Conservation (phyloP, 805 yeast species). For the Nakazawaea pomicola region DNA sequence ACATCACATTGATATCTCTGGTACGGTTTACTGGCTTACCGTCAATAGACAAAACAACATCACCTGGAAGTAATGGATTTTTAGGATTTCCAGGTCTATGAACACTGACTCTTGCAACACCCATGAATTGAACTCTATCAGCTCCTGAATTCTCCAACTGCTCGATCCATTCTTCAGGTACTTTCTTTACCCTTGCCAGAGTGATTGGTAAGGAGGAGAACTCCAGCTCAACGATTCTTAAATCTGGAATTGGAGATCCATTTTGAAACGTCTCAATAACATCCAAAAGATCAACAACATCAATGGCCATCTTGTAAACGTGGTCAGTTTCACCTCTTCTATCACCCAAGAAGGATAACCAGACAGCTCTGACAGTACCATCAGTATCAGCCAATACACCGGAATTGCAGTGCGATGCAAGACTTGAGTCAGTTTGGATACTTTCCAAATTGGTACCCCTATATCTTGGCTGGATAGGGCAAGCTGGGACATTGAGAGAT, state of each 20-base stretch:
- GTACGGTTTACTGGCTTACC: conserved; percentile 59
- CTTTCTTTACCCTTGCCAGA: conserved; percentile 83
- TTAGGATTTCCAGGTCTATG: conserved; percentile 21
- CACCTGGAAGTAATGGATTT: conserved; percentile 50
- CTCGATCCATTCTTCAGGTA: conserved; percentile 76
- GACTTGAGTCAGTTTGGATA: conserved; percentile 64
- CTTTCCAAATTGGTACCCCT: conserved; percentile 83
- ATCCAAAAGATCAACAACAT: conserved; percentile 56
- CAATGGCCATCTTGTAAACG: conserved; percentile 70
- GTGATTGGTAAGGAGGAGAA: conserved; percentile 62
- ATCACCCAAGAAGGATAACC: conserved; percentile 84
- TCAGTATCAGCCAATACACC: conserved; percentile 75
- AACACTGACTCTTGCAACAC: conserved; percentile 57
- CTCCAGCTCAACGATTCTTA: conserved; percentile 75
- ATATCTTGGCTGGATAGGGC: conserved; percentile 68
- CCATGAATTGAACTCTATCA: conserved; percentile 68
- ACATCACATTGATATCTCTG: conserved; percentile 57
- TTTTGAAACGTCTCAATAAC: conserved; percentile 53
- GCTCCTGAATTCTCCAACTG: conserved; percentile 50
- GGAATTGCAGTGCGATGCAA: conserved; percentile 68
- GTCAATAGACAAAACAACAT: conserved; percentile 68
- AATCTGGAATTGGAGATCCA: conserved; percentile 40
- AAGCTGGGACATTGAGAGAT: conserved; percentile 67
- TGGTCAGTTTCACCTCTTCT: conserved; percentile 56
- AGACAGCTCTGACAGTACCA: conserved; percentile 78